Evolutionary conservation across 2,329 filamentous ascomycete species (phyloP), one percentile per base, ranked within the genome.

Genomic region (Tricladium varicosporioides): DNA sequence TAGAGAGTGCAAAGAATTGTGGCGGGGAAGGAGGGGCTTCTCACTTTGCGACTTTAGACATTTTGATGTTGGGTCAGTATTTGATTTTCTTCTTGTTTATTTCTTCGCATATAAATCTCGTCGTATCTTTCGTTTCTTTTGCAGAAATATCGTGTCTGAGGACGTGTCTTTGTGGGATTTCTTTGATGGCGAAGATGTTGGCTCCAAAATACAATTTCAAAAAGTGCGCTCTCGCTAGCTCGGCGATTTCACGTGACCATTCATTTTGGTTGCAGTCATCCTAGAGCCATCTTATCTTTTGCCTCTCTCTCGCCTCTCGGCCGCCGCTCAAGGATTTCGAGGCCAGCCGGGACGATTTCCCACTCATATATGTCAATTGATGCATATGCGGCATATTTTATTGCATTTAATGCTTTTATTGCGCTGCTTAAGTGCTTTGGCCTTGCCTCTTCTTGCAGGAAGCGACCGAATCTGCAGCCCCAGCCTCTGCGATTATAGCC

Each of bases 21-120:
- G 49, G 57, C 43, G 36, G 27, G 42, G 49, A 40, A 47, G 22
- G 46, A 40, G 44, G 53, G 52, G 69, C 74, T 71, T 67, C 22
- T 27, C 22, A 78, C 76, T 73, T 76, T 68, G 72, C 73, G 67
- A 74, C 71, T 71, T 73, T 75, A 59, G 76, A 78, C 76, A 77
- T 78, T 61, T 74, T 68, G 61, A 56, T 36, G 56, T 51, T 55
- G 33, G 22, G 22, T 27, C 22, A 27, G 22, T 27, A 27, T 27
- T 27, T 7, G 22, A 27, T 43, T 43, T 43, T 16, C 13, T 2
- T 43, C 40, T 14, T 14, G 13, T 14, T 43, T 16, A 16, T 43
- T 16, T 43, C 40, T 16, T 14, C 40, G 13, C 40, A 9, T 9
- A 43, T 2, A 43, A 43, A 7, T 27, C 22, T 27, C 22, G 22